phyloP scores from a whole-genome alignment of 495 filamentous ascomycete species.

The Lichina pygmaea region DNA sequence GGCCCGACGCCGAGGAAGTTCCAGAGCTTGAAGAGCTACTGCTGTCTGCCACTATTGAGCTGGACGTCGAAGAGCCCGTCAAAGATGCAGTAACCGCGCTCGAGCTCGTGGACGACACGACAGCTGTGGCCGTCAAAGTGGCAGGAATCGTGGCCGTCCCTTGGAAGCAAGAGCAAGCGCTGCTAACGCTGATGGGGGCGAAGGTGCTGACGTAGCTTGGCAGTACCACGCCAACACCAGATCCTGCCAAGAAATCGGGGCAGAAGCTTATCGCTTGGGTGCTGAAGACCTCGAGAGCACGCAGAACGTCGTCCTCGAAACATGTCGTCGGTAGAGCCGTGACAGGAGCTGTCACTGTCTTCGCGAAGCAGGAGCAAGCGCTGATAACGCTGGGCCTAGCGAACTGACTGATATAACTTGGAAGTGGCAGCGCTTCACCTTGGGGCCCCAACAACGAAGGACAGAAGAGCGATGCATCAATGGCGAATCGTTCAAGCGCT shows the following conservation, averaged over 20 bases:
- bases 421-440: background rate
- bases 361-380: background rate
- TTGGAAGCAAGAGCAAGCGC: background rate
- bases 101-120: background rate
- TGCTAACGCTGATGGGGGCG: background rate
- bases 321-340: background rate
- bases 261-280: background rate
- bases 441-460: background rate
- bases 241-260: background rate
- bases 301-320: background rate
- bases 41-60: too few relatives aligned
- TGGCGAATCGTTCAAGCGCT: background rate
- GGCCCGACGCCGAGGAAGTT: too few relatives aligned
- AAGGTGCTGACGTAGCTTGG: background rate
- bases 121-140: background rate
- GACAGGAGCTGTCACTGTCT: background rate
- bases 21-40: too few relatives aligned
- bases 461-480: background rate
- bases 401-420: background rate
- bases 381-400: background rate
- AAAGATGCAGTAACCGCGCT: background rate
- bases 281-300: background rate
- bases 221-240: background rate
- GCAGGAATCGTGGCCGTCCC: background rate
- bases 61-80: too few relatives aligned